Evolutionary conservation across 805 yeast species (phyloP), one percentile per base, ranked within the genome.

Genomic region (Kodamaea kaohsiungensis): DNA sequence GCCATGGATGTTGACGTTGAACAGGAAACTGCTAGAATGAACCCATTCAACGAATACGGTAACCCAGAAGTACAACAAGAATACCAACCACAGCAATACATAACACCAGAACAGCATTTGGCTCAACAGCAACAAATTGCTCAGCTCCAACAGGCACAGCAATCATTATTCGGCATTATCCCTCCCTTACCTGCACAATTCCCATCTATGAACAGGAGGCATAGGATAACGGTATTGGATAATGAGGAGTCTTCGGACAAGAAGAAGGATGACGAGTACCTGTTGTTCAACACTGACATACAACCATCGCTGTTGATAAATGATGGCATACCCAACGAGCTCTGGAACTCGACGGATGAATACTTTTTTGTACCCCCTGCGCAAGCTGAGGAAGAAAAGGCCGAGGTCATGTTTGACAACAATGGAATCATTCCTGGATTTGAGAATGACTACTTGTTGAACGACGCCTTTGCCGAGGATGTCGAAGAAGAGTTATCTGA

Each of bases 401-500:
- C 55, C 18, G 53, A 58, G 51, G 46, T 50, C n/a, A 50, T 58
- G 2, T 43, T 40, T 43, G 39, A 47, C 38, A 51, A 43, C 30
- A 56, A 53, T 35, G 53, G 49, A 30, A 60, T 62, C 5, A 61
- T 72, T 33, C 71, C 73, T 7, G 76, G 74, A 2, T 70, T 61
- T 53, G 75, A 71, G 56, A 62, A 66, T 53, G 77, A 73, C 59
- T 72, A 71, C 57, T 63, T 72, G 38, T 55, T 65, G 46, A 55
- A 64, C 25, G 75, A 72, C 46, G 70, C 70, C 43, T 74, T 73
- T 51, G 75, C 71, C 5, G 80, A 77, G 53, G 74, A 74, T 47
- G 77, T 77, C 42, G 79, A 76, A 52, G 77, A 70, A 63, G 76
- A 74, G 43, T 58, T 75, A 45, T 72, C 72, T 37, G 76, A 74